Evolutionary conservation across 305 asterid species (phyloP), one percentile per base, ranked within the genome.

Genomic region (Fraxinus albicans): DNA sequence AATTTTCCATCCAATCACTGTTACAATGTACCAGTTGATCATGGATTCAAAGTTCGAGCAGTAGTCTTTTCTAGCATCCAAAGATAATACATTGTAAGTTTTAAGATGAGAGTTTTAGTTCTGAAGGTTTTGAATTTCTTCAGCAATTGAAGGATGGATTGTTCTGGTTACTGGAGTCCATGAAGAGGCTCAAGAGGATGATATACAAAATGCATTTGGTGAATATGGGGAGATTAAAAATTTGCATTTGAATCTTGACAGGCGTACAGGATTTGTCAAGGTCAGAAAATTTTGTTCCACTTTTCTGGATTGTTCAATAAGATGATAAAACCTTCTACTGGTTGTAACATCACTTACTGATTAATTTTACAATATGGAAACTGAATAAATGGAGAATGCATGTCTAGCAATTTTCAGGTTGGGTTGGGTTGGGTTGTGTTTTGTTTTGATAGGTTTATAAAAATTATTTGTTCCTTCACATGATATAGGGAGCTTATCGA

Each of bases 101-200:
- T 44, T 44, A 42, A 10, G 53, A 42, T 42, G 10, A 2, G 53
- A 42, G 53, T 42, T 42, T 36, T 36, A 36, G 9, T 36, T 36
- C 9, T 36, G 40, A 36, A 36, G 84, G 80, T n/a, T 31, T 77
- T 86, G 42, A 35, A 76, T 84, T 77, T 76, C 34, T 91, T 90
- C 91, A 96, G 98, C 99, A 60, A 92, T 96, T 87, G 98, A 96
- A 90, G 98, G 99, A 88, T 96, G 99, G 98, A 96, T 94, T 90
- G 53, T 96, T 88, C 90, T 96, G 6, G 99, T 91, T 77, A 90
- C 98, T 81, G 98, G 98, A 84, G 93, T 96, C 79, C 97, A 94
- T 87, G 99, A 96, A 84, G 99, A 96, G 90, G 96, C 97, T 8
- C 98, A 94, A 86, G 99, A 96, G 87, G 98, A 96, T 81, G 95